Percentiles rank a stretch among this genome's conserved stretches.
Evolutionary conservation across 495 filamentous ascomycete species (phyloP).

Genomic region (Umbilicaria muhlenbergii): DNA sequence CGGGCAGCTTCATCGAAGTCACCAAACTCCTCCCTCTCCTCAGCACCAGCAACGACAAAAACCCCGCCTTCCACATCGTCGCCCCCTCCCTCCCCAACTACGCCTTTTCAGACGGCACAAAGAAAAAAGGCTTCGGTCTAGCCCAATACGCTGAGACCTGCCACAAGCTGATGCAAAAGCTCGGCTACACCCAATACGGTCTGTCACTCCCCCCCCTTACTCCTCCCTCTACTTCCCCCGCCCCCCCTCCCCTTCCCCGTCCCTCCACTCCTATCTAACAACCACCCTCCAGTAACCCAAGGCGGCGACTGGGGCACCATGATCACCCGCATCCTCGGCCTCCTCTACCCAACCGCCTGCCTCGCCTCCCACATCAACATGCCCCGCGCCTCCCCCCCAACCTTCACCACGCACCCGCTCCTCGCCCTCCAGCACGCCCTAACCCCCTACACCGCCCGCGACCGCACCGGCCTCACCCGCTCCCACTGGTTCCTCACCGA

Average conservation of each 20-base stretch:
- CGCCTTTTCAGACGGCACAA: slow-evolving; percentile 22
- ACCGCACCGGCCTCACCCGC: slow-evolving; percentile 26
- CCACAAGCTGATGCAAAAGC: slow-evolving; percentile 49
- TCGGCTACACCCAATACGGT: slow-evolving; percentile 52
- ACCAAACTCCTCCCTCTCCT: slow-evolving; percentile 21
- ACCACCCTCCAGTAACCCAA: slow-evolving; percentile 32
- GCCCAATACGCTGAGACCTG: slow-evolving; percentile 44
- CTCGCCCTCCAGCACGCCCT: slow-evolving; percentile 26
- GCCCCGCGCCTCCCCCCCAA: slow-evolving; percentile 24
- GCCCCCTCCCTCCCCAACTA: slow-evolving; percentile 29
- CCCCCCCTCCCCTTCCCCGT: too few species aligned
- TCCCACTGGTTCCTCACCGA: slow-evolving; percentile 32
- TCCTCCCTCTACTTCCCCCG: background rate
- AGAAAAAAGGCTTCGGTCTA: slow-evolving; percentile 33
- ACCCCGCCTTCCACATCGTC: slow-evolving; percentile 26
- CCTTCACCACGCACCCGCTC: slow-evolving; percentile 21
- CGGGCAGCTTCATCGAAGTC: slow-evolving; percentile 26
- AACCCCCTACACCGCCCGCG: slow-evolving; percentile 19
- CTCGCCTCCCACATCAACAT: slow-evolving; percentile 53
- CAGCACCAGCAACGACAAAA: slow-evolving; percentile 6
- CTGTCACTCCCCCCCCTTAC: background rate
- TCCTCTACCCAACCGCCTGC: slow-evolving; percentile 38
- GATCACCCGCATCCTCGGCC: slow-evolving; percentile 41
- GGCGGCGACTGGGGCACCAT: slow-evolving; percentile 55
- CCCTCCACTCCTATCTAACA: background rate